phyloP scores from a whole-genome alignment of 2,329 filamentous ascomycete species.

The Aspergillus ochraceoroseus region DNA sequence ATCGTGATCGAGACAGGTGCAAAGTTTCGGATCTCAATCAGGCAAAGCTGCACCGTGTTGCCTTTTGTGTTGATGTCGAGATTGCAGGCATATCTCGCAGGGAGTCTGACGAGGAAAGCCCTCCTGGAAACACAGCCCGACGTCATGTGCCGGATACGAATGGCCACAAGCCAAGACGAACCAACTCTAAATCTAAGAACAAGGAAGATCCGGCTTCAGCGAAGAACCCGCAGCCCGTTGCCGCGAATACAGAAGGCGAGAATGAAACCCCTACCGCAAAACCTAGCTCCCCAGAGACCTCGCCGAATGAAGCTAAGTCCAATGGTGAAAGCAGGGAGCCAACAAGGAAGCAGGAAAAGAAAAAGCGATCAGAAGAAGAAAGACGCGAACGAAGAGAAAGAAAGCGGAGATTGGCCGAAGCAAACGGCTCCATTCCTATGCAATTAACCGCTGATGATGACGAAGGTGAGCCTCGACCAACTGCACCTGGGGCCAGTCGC shows the following conservation, averaged over 20 bases:
- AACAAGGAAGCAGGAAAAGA: slow-evolving; percentile 85
- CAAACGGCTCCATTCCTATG: slow-evolving; percentile 79
- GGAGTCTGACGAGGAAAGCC: slow-evolving; percentile 53
- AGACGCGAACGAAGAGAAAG: slow-evolving; percentile 88
- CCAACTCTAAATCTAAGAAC: slow-evolving; percentile 58
- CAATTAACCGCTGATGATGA: slow-evolving; percentile 69
- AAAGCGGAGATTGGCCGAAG: slow-evolving; percentile 76
- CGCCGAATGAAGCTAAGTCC: slow-evolving; percentile 28
- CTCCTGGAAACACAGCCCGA: slow-evolving; percentile 30
- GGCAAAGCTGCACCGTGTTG: slow-evolving; percentile 76
- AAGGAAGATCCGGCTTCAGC: slow-evolving; percentile 69
- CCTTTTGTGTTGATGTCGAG: slow-evolving; percentile 96
- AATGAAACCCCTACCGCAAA: slow-evolving; percentile 14
- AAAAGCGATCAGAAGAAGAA: slow-evolving; percentile 90
- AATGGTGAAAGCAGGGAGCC: slow-evolving; percentile 40
- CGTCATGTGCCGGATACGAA: slow-evolving; percentile 25
- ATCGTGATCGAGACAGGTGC: slow-evolving; percentile 72
- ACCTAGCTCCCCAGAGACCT: slow-evolving; percentile 8
- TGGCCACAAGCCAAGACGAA: slow-evolving; percentile 30
- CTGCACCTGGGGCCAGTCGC: slow-evolving; percentile 31
- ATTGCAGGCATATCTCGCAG: slow-evolving; percentile 85
- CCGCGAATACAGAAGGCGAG: slow-evolving; percentile 53
- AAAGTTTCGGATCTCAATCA: slow-evolving; percentile 72
- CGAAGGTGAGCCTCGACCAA: slow-evolving; percentile 50
- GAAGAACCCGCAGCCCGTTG: slow-evolving; percentile 58